Evolutionary conservation across 805 yeast genomes (phyloP).

Genomic region (Ogataea trehaloabstinens): DNA sequence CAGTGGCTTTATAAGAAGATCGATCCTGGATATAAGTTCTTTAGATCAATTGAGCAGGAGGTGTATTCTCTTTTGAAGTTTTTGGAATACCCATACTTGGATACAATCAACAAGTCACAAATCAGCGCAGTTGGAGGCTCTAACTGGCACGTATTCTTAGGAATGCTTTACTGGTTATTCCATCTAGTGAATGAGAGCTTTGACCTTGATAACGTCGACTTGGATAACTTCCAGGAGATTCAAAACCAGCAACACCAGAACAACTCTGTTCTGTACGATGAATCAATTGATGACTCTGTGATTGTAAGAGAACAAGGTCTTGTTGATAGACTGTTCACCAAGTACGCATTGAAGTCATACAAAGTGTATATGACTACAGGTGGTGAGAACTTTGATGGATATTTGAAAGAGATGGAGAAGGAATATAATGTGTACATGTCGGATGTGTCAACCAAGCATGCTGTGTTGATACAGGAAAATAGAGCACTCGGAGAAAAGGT

Average conservation of each 20-base stretch:
- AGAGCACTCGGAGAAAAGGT: slow-evolving; percentile 38
- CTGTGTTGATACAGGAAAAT: slow-evolving; percentile 40
- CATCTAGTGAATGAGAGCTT: slow-evolving; percentile 47
- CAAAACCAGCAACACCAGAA: slow-evolving; percentile 19
- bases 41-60: slow-evolving; percentile 70
- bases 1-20: slow-evolving; percentile 73
- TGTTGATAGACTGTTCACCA: slow-evolving; percentile 30
- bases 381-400: slow-evolving; percentile 59
- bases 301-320: slow-evolving; percentile 26
- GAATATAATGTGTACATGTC: slow-evolving; percentile 53
- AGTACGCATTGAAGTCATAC: slow-evolving; percentile 67
- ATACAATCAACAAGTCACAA: slow-evolving; percentile 77
- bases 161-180: slow-evolving; percentile 80
- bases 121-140: slow-evolving; percentile 90
- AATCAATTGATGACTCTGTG: slow-evolving; percentile 24
- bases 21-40: slow-evolving; percentile 76
- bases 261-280: slow-evolving; percentile 27
- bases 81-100: slow-evolving; percentile 76
- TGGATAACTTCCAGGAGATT: slow-evolving; percentile 22
- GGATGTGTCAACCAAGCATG: slow-evolving; percentile 47
- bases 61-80: slow-evolving; percentile 64
- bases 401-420: slow-evolving; percentile 51
- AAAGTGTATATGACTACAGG: slow-evolving; percentile 56
- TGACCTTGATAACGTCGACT: slow-evolving; percentile 34
- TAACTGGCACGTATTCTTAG: slow-evolving; percentile 80